These are phyloP conservation scores for Globisporangium echinulatum DNA, from an alignment of 352 stramenopile species.

Conservation along the genomic window DNA sequence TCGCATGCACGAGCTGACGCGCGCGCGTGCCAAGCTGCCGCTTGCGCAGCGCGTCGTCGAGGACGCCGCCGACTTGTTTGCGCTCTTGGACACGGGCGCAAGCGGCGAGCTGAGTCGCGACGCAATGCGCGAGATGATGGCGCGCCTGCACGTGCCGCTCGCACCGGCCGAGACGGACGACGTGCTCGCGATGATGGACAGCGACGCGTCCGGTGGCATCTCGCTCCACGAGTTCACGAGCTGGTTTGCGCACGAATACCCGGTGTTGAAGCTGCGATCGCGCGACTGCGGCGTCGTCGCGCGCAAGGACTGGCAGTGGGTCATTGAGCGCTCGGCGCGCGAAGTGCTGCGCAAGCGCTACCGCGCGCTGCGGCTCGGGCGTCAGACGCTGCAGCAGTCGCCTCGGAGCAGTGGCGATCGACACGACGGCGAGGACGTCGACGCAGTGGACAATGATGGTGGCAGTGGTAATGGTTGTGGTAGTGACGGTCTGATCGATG, in stretches of 20 bases:
- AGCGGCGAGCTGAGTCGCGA: constrained; percentile 45
- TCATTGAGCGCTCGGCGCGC: constrained; percentile 44
- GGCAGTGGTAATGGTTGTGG: too few relatives aligned
- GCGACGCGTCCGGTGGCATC: constrained; percentile 53
- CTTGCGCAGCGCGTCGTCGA: constrained; percentile 37
- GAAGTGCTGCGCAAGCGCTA: constrained; percentile 46
- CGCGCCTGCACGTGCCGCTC: constrained; percentile 51
- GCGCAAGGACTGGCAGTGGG: constrained; percentile 53
- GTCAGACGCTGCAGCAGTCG: background rate
- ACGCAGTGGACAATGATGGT: background rate
- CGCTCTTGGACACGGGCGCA: constrained; percentile 51
- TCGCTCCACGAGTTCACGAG: constrained; percentile 59
- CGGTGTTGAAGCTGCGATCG: constrained; percentile 37
- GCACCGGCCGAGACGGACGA: constrained; percentile 42
- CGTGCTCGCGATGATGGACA: constrained; percentile 81
- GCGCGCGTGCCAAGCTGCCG: constrained; percentile 29
- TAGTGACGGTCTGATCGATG: too few relatives aligned
- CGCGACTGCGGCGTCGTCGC: constrained; percentile 50
- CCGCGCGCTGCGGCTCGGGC: constrained; percentile 27
- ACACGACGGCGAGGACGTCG: background rate
- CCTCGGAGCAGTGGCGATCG: background rate
- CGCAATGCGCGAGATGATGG: constrained; percentile 38
- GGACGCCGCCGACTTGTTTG: constrained; percentile 61
- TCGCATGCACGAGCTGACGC: constrained; percentile 29
- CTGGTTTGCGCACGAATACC: constrained; percentile 64